Percentiles rank a stretch among this genome's conserved stretches.
Conservation (phyloP, 129 eudicot genomes). For the Gnaphalium uliginosum region DNA sequence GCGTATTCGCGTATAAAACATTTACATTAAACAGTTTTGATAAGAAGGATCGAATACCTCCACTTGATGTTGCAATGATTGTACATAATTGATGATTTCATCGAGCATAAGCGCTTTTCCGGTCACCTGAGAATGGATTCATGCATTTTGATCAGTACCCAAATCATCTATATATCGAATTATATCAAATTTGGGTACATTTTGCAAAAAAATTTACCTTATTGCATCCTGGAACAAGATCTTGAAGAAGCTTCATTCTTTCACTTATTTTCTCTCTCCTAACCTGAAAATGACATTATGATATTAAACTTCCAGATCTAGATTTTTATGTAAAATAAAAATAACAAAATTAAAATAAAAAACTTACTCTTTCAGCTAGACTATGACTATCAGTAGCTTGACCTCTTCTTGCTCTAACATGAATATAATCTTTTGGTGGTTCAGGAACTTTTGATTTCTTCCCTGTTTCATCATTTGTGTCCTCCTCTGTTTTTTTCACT, state of each 20-base stretch:
- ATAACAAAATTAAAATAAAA: neutral
- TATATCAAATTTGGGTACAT: neutral
- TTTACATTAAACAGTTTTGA: neutral
- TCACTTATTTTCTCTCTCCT: conserved; percentile 92
- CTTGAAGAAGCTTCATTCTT: conserved; percentile 96
- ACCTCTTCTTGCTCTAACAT: conserved; percentile 98
- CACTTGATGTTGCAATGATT: conserved; percentile 87
- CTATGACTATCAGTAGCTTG: conserved; percentile 99
- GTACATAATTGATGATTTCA: conserved; percentile 91
- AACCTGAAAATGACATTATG: conserved; percentile 50
- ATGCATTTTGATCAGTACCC: conserved; percentile 6
- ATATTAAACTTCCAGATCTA: conserved; percentile 32
- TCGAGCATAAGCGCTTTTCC: conserved; percentile 99
- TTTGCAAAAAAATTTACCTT: conserved; percentile 48
- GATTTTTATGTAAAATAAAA: neutral
- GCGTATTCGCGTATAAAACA: no score
- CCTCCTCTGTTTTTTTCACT: conserved; percentile 51
- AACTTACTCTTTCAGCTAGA: conserved; percentile 85
- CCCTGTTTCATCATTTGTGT: conserved; percentile 44
- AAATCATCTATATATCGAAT: neutral
- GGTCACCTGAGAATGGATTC: conserved; percentile 54
- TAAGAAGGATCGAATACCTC: conserved; percentile 51
- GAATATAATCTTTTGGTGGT: conserved; percentile 91
- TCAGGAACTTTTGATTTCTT: conserved; percentile 57
- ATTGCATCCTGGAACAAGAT: conserved; percentile 97